These are phyloP conservation scores for Plenodomus lindquistii DNA, from an alignment of 2,329 filamentous ascomycete species.

Conservation along the genomic window DNA sequence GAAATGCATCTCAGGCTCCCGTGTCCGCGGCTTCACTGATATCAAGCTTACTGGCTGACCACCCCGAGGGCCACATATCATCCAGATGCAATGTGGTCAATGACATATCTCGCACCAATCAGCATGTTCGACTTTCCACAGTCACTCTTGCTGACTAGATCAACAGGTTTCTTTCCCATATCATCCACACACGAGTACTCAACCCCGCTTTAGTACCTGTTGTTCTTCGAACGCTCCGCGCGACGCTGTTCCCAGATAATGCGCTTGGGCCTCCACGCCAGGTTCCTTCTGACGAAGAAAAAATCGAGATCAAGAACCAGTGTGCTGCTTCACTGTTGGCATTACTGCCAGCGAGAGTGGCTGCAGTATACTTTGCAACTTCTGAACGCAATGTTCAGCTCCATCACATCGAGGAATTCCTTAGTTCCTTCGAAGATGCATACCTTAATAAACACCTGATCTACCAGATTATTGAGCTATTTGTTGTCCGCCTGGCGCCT, in stretches of 20 bases:
- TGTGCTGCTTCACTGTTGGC: constrained; percentile 64
- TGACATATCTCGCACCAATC: constrained; percentile 32
- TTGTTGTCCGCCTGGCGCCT: constrained; percentile 81
- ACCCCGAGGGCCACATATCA: constrained; percentile 20
- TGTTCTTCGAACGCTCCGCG: constrained; percentile 69
- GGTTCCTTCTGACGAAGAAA: constrained; percentile 61
- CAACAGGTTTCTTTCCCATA: constrained; percentile 52
- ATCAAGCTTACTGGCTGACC: constrained; percentile 27
- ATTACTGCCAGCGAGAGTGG: constrained; percentile 52
- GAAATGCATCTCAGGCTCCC: constrained; percentile 1
- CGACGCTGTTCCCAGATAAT: constrained; percentile 85
- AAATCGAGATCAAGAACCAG: constrained; percentile 65
- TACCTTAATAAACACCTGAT: constrained; percentile 94
- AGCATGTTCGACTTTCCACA: constrained; percentile 12
- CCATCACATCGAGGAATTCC: constrained; percentile 61
- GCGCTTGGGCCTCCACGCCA: constrained; percentile 67
- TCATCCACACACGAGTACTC: constrained; percentile 48
- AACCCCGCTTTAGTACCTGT: constrained; percentile 50
- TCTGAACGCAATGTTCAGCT: constrained; percentile 58
- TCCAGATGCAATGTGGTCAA: constrained; percentile 11
- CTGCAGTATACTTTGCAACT: constrained; percentile 36
- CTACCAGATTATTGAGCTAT: constrained; percentile 78
- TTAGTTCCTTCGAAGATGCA: constrained; percentile 76
- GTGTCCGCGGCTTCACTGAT: constrained; percentile 7
- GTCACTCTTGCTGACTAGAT: constrained; percentile 6